Base-by-base conservation (phyloP, 2,329 filamentous ascomycete species). In the Ophiostoma perfectum region DNA sequence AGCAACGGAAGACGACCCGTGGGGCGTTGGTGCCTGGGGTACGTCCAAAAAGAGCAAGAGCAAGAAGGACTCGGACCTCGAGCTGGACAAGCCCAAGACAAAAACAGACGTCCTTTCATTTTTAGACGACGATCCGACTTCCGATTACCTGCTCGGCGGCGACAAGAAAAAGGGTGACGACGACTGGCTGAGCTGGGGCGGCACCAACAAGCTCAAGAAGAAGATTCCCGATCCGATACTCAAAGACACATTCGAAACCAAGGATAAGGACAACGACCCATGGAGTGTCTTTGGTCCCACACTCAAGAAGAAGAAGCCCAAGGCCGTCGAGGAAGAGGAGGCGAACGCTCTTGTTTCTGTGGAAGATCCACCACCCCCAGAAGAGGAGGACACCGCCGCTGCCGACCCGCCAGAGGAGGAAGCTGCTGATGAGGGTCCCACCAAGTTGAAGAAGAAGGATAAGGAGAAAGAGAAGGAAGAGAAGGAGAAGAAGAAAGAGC, bases 271-370 rank as follows among this genome's bases (percentile, higher is more conserved):
- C 44, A 66, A 76, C n/a, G 77, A 80, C 69, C 74, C 75, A 60
- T 77, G 74, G 75, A 74, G 73, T 11, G 58, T 42, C 62, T 78
- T 76, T 76, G 75, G 73, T 14, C 70, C 72, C 3, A 73, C 75
- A 14, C 73, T 72, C 36, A 76, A 75, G 66, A 75, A 75, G 69
- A 75, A 75, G 69, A 44, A 41, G 39, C 38, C 47, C 47, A 76
- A 70, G 52, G n/a, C 36, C 66, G 75, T 82, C 38, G 81, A 85
- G 69, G 77, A 84, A 55, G 75, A 81, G 62, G 79, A 81, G 41
- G 9, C 63, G 6, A 77, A 76, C 67, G 75, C 76, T 49, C 73
- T 77, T 65, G 74, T 75, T 47, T 36, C 41, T 18, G 74, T 75
- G 67, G 69, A 80, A 78, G 78, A 68, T 8, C 58, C 64, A 38